These are phyloP conservation scores for Magnolia sinica DNA, from an alignment of 164 flowering plant genomes.

Conservation along the genomic window DNA sequence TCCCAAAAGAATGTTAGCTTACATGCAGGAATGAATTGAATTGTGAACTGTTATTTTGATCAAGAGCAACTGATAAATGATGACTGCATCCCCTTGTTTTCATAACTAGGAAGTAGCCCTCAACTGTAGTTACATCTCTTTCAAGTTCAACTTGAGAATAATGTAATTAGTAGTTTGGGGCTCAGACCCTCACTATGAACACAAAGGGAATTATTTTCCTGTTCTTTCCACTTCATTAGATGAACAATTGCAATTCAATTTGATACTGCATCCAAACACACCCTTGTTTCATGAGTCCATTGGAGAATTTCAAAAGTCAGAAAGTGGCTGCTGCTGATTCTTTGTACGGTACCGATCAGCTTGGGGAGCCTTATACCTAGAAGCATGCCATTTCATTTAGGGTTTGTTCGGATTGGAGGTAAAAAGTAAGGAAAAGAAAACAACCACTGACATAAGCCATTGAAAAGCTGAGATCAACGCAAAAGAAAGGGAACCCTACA, in stretches of 20 bases:
- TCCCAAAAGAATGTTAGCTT: not conserved
- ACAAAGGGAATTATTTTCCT: too few relatives aligned
- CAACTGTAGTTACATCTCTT: not conserved
- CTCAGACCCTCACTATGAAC: too few relatives aligned
- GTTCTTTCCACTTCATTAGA: not conserved
- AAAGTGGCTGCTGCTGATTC: not conserved
- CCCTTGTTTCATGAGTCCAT: not conserved
- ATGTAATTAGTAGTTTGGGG: too few relatives aligned
- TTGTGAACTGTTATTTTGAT: not conserved
- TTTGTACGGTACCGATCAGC: too few relatives aligned
- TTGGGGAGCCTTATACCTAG: too few relatives aligned
- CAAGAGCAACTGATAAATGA: not conserved
- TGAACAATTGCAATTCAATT: not conserved
- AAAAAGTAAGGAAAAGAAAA: too few relatives aligned
- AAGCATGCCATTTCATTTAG: too few relatives aligned
- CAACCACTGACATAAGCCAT: too few relatives aligned
- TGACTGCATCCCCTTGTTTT: not conserved
- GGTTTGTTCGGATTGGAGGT: too few relatives aligned
- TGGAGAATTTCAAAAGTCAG: not conserved
- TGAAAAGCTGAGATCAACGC: too few relatives aligned
- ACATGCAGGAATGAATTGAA: not conserved
- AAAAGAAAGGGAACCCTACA: too few relatives aligned
- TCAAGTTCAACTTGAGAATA: too few relatives aligned
- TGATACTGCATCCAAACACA: not conserved
- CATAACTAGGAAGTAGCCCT: not conserved